Evolutionary conservation across 257 asterid species (phyloP).

Genomic region (Lycium ferocissimum): DNA sequence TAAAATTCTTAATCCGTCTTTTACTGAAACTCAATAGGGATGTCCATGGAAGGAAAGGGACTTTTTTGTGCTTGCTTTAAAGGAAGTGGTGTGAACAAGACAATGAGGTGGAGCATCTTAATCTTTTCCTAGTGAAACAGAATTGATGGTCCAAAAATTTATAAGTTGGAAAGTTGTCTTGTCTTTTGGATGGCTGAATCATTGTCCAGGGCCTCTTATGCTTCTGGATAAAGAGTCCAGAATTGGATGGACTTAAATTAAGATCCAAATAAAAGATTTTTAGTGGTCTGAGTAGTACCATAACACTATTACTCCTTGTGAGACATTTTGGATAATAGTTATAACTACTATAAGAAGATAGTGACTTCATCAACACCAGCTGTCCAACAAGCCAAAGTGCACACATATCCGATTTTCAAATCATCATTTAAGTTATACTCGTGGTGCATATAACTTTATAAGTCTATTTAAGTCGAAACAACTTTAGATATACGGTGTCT

Average conservation of each 20-base stretch:
- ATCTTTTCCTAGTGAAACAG: neutral
- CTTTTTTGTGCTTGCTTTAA: neutral
- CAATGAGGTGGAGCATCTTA: neutral
- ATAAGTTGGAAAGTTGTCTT: neutral
- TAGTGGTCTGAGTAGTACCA: neutral
- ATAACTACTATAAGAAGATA: too few relatives aligned
- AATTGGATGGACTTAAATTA: neutral
- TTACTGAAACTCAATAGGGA: too few relatives aligned
- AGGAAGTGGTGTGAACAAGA: slow-evolving; percentile 8
- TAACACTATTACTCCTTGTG: too few relatives aligned
- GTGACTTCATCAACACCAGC: too few relatives aligned
- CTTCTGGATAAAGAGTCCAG: neutral
- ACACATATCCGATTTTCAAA: too few relatives aligned
- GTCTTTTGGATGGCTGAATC: slow-evolving; percentile 30
- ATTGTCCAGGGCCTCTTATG: slow-evolving; percentile 26
- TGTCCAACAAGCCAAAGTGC: too few relatives aligned
- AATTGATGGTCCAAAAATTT: neutral
- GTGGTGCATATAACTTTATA: too few relatives aligned
- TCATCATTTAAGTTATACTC: too few relatives aligned
- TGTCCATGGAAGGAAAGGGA: neutral
- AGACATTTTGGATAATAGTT: too few relatives aligned
- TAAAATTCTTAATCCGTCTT: too few relatives aligned
- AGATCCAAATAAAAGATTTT: neutral
- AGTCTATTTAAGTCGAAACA: too few relatives aligned
- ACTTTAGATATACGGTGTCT: too few relatives aligned